phyloP scores from a whole-genome alignment of 1,284 basidiomycete species.

The Sporisorium iseilematis-ciliati region DNA sequence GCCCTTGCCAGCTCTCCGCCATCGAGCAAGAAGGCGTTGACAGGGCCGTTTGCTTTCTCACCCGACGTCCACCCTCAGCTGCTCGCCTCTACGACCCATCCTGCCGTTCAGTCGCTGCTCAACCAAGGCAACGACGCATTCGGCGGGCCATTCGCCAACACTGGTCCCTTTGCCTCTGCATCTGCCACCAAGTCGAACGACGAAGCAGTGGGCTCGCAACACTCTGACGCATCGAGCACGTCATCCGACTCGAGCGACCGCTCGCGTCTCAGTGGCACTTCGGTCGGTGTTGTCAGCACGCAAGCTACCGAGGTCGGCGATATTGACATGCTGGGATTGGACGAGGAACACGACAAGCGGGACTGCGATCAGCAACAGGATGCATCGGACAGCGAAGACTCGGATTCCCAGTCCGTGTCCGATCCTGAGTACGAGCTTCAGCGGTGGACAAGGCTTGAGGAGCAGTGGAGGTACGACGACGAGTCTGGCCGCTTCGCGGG shows the following conservation, averaged over 20 bases:
- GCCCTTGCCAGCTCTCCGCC: constrained; percentile 18
- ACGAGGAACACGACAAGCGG: constrained; percentile 35
- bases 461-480: constrained; percentile 68
- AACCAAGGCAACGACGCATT: constrained; percentile 32
- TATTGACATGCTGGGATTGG: constrained; percentile 51
- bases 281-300: constrained; percentile 54
- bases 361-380: constrained; percentile 23
- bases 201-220: constrained; percentile 34
- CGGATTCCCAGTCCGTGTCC: constrained; percentile 33
- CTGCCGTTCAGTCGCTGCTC: constrained; percentile 33
- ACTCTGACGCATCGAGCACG: constrained; percentile 59
- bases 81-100: constrained; percentile 45
- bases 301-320: constrained; percentile 61
- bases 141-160: constrained; percentile 43
- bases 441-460: constrained; percentile 48
- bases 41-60: constrained; percentile 63
- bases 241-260: constrained; percentile 61
- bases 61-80: constrained; percentile 54
- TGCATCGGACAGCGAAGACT: constrained; percentile 18
- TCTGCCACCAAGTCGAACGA: constrained; percentile 18
- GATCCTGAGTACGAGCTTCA: constrained; percentile 38
- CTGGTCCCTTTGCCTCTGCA: constrained; percentile 29
- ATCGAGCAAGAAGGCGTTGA: constrained; percentile 27
- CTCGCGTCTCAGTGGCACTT: constrained; percentile 44
- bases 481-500: constrained; percentile 67